Conservation (phyloP, 768 basidiomycete genomes). For the Pleurotus ostreatus region DNA sequence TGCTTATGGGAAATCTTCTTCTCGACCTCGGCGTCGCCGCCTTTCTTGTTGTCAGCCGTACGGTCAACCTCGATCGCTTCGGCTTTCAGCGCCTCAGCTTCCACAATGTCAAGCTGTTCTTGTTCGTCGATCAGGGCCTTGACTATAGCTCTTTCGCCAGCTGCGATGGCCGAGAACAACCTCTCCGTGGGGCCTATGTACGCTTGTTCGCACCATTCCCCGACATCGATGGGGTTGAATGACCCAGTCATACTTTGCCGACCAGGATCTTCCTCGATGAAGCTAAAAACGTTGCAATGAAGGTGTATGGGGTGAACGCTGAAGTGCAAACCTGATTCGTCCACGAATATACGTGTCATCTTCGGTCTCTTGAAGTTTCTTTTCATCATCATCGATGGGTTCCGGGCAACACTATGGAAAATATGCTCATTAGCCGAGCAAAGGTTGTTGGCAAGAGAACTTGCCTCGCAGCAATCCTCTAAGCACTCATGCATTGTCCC, state of each 20-base stretch:
- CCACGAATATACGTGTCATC: conserved; percentile 52
- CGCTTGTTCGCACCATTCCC: conserved; percentile 61
- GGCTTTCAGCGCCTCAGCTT: conserved; percentile 33
- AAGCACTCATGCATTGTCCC: conserved; percentile 53
- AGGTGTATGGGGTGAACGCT: not conserved
- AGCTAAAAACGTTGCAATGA: conserved; percentile 26
- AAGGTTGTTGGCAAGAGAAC: not conserved
- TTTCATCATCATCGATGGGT: conserved; percentile 53
- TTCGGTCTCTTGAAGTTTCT: conserved; percentile 45
- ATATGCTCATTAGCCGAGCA: no score
- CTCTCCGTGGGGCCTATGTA: conserved; percentile 52
- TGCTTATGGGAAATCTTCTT: conserved; percentile 7
- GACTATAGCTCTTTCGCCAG: conserved; percentile 37
- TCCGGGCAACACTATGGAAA: conserved; percentile 44
- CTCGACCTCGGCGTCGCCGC: not conserved
- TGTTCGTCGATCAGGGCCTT: conserved; percentile 34
- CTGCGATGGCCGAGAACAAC: conserved; percentile 53
- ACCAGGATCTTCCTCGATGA: conserved; percentile 57
- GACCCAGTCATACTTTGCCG: conserved; percentile 59
- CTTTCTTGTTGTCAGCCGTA: not conserved
- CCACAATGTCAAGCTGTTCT: conserved; percentile 28
- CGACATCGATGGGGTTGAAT: conserved; percentile 64
- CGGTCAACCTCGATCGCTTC: conserved; percentile 40
- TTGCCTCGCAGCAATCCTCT: conserved; percentile 60
- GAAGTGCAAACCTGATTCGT: conserved; percentile 38